Evolutionary conservation across 768 basidiomycete genomes (phyloP).

Genomic region (Rhizopogon vulgaris): DNA sequence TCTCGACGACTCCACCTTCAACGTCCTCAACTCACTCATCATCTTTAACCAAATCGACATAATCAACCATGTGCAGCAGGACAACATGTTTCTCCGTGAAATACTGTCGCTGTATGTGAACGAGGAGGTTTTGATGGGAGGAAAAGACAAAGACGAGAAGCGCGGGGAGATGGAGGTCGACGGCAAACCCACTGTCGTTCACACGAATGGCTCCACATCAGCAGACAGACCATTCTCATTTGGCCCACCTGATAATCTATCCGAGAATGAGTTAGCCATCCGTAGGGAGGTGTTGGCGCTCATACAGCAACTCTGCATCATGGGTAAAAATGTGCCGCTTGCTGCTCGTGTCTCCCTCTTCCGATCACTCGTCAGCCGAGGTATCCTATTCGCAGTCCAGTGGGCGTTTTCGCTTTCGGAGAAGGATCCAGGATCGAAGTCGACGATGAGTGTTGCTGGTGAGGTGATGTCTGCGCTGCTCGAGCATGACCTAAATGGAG

Average conservation of each 20-base stretch:
- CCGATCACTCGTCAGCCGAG: slow-evolving; percentile 80
- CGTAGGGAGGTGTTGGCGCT: slow-evolving; percentile 79
- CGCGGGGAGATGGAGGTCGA: slow-evolving; percentile 26
- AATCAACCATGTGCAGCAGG: slow-evolving; percentile 80
- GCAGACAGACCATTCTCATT: slow-evolving; percentile 38
- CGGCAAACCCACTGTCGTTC: slow-evolving; percentile 36
- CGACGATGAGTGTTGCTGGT: slow-evolving; percentile 75
- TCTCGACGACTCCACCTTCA: slow-evolving; percentile 95
- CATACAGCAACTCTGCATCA: slow-evolving; percentile 85
- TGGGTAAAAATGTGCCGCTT: slow-evolving; percentile 96
- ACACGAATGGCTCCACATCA: slow-evolving; percentile 22
- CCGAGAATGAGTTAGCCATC: slow-evolving; percentile 47
- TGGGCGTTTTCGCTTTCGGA: slow-evolving; percentile 81
- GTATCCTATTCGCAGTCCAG: slow-evolving; percentile 85
- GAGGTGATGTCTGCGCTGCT: slow-evolving; percentile 81
- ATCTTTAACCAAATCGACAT: slow-evolving; percentile 99
- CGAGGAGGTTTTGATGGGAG: slow-evolving; percentile 52
- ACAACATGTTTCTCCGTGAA: slow-evolving; percentile 68
- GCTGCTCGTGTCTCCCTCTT: slow-evolving; percentile 82
- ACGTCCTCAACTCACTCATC: slow-evolving; percentile 93
- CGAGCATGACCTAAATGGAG: slow-evolving; percentile 87
- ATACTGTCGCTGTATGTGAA: slow-evolving; percentile 74
- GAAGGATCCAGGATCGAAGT: slow-evolving; percentile 38
- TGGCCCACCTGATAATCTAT: slow-evolving; percentile 48
- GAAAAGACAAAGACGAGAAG: slow-evolving; percentile 24